These are phyloP conservation scores for Aspergillus steynii DNA, from an alignment of 495 filamentous ascomycete genomes.

Conservation along the genomic window DNA sequence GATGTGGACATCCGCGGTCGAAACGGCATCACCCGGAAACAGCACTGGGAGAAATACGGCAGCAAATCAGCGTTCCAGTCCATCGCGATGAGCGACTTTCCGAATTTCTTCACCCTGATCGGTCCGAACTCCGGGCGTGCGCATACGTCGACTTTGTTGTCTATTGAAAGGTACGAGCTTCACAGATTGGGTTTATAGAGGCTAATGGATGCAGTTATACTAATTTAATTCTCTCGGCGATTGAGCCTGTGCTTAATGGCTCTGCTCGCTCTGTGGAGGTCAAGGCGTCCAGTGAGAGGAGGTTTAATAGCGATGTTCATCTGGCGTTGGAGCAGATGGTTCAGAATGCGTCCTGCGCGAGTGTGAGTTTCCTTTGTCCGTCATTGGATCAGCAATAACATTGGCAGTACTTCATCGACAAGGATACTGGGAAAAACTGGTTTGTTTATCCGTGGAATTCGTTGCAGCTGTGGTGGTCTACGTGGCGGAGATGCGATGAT, in stretches of 20 bases:
- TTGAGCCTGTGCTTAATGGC: slow-evolving; percentile 8
- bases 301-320: slow-evolving; percentile 9
- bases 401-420: slow-evolving; percentile 17
- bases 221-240: slow-evolving; percentile 11
- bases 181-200: too few species aligned
- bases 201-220: slow-evolving; percentile 6
- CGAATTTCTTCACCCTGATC: slow-evolving; percentile 30
- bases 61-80: slow-evolving; percentile 23
- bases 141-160: slow-evolving; percentile 34
- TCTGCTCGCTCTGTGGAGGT: slow-evolving; percentile 9
- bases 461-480: slow-evolving; percentile 17
- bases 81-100: slow-evolving; percentile 28
- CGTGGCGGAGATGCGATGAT: neutral
- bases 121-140: slow-evolving; percentile 28
- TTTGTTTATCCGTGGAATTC: slow-evolving; percentile 20
- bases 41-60: slow-evolving; percentile 17
- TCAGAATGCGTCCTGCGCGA: slow-evolving; percentile 12
- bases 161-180: slow-evolving; percentile 47
- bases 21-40: slow-evolving; percentile 7
- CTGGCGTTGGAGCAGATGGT: slow-evolving; percentile 13
- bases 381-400: neutral
- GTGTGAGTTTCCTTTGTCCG: slow-evolving; percentile 6
- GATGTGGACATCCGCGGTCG: slow-evolving; percentile 10
- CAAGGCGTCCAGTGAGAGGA: slow-evolving; percentile 8
- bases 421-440: slow-evolving; percentile 17